These are phyloP conservation scores for Dioscorea cayenensis DNA, from an alignment of 116 monocot species.

Conservation along the genomic window DNA sequence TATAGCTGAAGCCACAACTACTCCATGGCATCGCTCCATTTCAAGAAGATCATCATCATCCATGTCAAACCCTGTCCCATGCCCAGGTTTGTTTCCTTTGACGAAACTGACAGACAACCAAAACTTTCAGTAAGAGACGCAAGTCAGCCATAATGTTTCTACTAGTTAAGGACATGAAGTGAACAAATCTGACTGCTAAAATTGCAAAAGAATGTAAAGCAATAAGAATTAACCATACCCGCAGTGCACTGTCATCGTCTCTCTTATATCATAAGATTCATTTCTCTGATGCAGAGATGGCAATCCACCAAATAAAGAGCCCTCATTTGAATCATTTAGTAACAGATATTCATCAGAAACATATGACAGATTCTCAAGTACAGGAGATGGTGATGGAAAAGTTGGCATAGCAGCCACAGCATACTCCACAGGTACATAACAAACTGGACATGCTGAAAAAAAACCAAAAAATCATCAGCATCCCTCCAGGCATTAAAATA, in stretches of 20 bases:
- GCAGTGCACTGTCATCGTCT: conserved; percentile 91
- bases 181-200: not conserved
- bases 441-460: conserved; percentile 34
- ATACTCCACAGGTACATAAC: conserved; percentile 73
- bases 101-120: conserved; percentile 47
- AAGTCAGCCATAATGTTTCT: not conserved
- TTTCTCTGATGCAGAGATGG: conserved; percentile 74
- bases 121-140: not conserved
- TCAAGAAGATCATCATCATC: conserved; percentile 67
- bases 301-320: conserved; percentile 79
- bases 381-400: conserved; percentile 56
- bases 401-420: conserved; percentile 67
- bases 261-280: conserved; percentile 66
- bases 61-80: conserved; percentile 82
- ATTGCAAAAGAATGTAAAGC: not conserved
- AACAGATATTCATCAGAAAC: conserved; percentile 52
- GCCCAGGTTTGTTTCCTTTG: conserved; percentile 66
- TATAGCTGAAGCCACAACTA: conserved; percentile 94
- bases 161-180: not conserved
- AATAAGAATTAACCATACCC: conserved; percentile 54
- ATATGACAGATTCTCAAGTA: conserved; percentile 60
- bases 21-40: conserved; percentile 79
- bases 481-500: not conserved
- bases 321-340: conserved; percentile 41
- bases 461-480: not conserved